These are phyloP conservation scores for Pneumocystis oryctolagi DNA, from an alignment of 1,139 yeast genomes.

Conservation along the genomic window DNA sequence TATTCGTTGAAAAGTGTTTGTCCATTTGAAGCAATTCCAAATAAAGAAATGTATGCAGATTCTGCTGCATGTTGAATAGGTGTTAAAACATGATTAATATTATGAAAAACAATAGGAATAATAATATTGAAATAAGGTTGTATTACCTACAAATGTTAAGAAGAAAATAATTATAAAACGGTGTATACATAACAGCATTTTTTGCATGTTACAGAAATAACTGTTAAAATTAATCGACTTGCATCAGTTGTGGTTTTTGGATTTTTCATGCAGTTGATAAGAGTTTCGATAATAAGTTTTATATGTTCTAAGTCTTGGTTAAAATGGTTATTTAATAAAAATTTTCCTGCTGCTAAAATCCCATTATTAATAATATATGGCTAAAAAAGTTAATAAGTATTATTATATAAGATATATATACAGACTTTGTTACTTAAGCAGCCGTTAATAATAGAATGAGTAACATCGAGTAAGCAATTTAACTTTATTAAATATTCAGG, in stretches of 20 bases:
- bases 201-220: conserved; percentile 32
- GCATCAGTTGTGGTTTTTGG: neutral
- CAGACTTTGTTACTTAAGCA: neutral
- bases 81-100: conserved; percentile 71
- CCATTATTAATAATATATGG: conserved; percentile 51
- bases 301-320: conserved; percentile 16
- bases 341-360: conserved; percentile 69
- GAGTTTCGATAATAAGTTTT: conserved; percentile 13
- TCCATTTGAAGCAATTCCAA: conserved; percentile 58
- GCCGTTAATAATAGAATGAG: neutral
- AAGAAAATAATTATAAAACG: neutral
- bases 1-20: conserved; percentile 49
- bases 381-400: neutral
- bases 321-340: conserved; percentile 26
- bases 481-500: neutral
- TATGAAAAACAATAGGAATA: conserved; percentile 61
- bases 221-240: neutral
- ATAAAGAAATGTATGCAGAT: conserved; percentile 65
- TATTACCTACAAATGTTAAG: conserved; percentile 25
- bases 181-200: conserved; percentile 36
- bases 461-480: neutral
- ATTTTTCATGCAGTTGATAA: neutral
- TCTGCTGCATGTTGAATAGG: conserved; percentile 93
- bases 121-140: conserved; percentile 41
- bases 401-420: neutral